Evolutionary conservation across 257 asterid genomes (phyloP), one percentile per base, ranked within the genome.

Genomic region (Plectranthus barbatus): DNA sequence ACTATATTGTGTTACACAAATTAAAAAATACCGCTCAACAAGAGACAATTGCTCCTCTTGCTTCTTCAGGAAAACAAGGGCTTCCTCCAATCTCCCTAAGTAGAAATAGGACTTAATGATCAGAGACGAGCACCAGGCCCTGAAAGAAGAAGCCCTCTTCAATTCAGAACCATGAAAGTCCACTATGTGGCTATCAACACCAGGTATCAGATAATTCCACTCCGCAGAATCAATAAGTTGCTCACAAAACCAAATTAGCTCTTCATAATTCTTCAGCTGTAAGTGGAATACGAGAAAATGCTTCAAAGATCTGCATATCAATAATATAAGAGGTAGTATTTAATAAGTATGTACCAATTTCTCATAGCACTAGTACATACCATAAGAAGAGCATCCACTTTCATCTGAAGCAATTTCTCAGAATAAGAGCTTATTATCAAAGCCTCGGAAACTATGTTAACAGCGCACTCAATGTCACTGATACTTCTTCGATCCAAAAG

Each of bases 81-180:
- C 92, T 53, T 93, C 95, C 78, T 90, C 97, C 72, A 87, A 93
- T 75, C 79, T 87, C 63, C 99, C 99, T 53, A 83, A 62, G 76
- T 72, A 78, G 79, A 93, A 90, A 73, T 73, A 78, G 42, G 99
- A 84, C 67, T 87, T 85, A 56, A 87, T 61, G 63, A 84, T 77
- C 68, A 79, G 72, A n/a, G 88, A 76, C 67, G 70, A 79, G 78
- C 94, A 84, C 91, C 94, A 82, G 53, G 81, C 64, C 79, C 75
- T 77, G 44, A 80, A 82, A 41, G 83, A 77, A 81, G 90, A 77
- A 71, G 71, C 73, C 47, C 68, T 83, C 67, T 77, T 78, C 71
- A 65, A 68, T 24, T 80, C 80, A 48, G 78, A 71, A 74, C 74
- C 80, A 71, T 75, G 60, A 64, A 62, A 64, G 46, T 72, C 73